Base-by-base conservation (phyloP, 148 eudicot species). In the Chenopodium suecicum region DNA sequence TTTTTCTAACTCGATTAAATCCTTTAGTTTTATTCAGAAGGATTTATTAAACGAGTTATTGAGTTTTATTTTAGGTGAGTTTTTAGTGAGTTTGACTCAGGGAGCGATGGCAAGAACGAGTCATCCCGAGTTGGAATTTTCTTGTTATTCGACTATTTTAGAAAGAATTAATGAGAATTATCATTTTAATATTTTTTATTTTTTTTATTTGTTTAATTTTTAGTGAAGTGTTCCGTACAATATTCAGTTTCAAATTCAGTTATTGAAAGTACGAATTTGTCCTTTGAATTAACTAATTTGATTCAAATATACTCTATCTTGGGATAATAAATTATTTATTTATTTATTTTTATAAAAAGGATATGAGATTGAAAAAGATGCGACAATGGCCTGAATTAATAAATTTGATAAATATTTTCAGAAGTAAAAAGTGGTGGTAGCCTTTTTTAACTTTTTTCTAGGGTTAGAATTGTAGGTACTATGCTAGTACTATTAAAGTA, bases 111-210 rank as follows among this genome's bases (percentile, higher is more conserved):
- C 78, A 34, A 41, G 0, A 31, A 73, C 23, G 54, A 71, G 83
- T 80, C 81, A 74, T 84, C 84, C 86, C 86, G 54, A 54, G 73
- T 74, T 80, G 3, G 31, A 80, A 25, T 80, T 60, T 29, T 58
- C 1, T 62, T 70, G 66, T 80, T 29, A 22, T 41, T 71, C 19
- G 29, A 47, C 29, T 46, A 13, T 71, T 50, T 7, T 5, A 41
- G 16, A 47, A 79, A 17, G 17, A 50, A 31, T 77, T 17, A 46
- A 68, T 41, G 50, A 71, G 13, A 64, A 70, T 56, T 19, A 80
- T 80, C n/a, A 32, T 22, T 17, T 47, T 46, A 31, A 31, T 20
- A 11, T 0, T 14, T 4, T 52, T 69, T 31, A 20, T 1, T 60
- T 11, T 14, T 29, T 10, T 17, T 60, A 20, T 60, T n/a, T 54